Percentiles rank a stretch among this genome's conserved stretches.
phyloP scores from a whole-genome alignment of 129 eudicot genomes.

The Rutidosis leptorrhynchoides region DNA sequence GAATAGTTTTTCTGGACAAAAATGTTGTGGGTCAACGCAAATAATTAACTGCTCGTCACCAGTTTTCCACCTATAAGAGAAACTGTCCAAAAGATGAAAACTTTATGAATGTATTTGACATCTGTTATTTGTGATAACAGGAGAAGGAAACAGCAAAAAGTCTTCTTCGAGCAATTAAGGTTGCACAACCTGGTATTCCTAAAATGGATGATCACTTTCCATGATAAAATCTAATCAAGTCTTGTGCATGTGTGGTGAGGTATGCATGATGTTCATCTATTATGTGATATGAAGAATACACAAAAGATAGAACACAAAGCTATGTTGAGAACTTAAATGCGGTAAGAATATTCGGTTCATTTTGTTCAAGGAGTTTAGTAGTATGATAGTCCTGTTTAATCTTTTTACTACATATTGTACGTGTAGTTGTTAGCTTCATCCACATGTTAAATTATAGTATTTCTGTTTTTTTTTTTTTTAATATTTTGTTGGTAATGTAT shows the following conservation, averaged over 20 bases:
- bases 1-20: not conserved
- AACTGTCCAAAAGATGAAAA: slow-evolving; percentile 10
- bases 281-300: not conserved
- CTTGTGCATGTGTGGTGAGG: not conserved
- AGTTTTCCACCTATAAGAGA: not conserved
- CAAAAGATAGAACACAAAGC: slow-evolving; percentile 2
- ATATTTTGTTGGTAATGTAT: not conserved
- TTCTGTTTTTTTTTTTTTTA: slow-evolving; percentile 5
- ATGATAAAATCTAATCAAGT: slow-evolving; percentile 19
- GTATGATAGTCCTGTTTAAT: slow-evolving; percentile 12
- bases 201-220: slow-evolving; percentile 43
- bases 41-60: not conserved
- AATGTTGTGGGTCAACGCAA: not conserved
- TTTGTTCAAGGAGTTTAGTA: slow-evolving; percentile 18
- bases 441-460: not conserved
- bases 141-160: slow-evolving; percentile 85
- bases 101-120: not conserved
- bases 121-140: slow-evolving; percentile 39
- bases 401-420: slow-evolving; percentile 19
- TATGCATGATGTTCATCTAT: not conserved
- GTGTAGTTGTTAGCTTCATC: slow-evolving; percentile 22
- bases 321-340: not conserved
- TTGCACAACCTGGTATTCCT: slow-evolving; percentile 35
- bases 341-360: slow-evolving; percentile 1
- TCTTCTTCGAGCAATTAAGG: slow-evolving; percentile 67